Conservation (phyloP, 768 basidiomycete species). For the Mycena alexandri region DNA sequence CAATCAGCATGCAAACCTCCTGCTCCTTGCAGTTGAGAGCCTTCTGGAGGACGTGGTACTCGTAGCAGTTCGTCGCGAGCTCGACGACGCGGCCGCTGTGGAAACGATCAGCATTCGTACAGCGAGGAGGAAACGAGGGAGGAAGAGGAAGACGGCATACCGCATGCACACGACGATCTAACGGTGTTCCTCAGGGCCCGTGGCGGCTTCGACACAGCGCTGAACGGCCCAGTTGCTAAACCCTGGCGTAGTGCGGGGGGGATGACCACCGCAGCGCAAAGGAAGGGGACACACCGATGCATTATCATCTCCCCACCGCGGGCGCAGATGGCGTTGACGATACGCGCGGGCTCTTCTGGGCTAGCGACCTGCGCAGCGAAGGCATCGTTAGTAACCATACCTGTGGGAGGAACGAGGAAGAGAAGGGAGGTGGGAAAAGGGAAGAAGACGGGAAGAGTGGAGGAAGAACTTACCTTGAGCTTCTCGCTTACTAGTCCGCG, state of each 20-base stretch:
- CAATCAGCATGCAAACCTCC: too few species aligned
- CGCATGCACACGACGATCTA: constrained; percentile 91
- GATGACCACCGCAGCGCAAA: not conserved
- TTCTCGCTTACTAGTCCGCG: too few species aligned
- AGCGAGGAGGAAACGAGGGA: constrained; percentile 12
- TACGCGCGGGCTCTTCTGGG: not conserved
- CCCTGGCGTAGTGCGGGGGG: constrained; percentile 4
- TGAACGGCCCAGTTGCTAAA: constrained; percentile 71
- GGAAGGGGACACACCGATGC: too few species aligned
- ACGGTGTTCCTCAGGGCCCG: constrained; percentile 79
- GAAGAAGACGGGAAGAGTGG: not conserved
- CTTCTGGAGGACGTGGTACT: too few species aligned
- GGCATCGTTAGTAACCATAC: too few species aligned
- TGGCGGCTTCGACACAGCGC: constrained; percentile 85
- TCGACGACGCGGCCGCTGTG: too few species aligned
- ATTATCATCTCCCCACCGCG: not conserved
- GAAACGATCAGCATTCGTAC: constrained; percentile 56
- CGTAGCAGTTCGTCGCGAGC: too few species aligned
- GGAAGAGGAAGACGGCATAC: constrained; percentile 58
- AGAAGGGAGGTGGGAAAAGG: too few species aligned
- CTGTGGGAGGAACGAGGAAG: not conserved
- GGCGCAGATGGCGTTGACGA: not conserved
- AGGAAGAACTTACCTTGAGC: not conserved
- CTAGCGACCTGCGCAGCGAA: not conserved
- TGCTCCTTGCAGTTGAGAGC: too few species aligned